Conservation (phyloP, 192 early-diverging fungal genomes). For the Helicostylum pulchrum region DNA sequence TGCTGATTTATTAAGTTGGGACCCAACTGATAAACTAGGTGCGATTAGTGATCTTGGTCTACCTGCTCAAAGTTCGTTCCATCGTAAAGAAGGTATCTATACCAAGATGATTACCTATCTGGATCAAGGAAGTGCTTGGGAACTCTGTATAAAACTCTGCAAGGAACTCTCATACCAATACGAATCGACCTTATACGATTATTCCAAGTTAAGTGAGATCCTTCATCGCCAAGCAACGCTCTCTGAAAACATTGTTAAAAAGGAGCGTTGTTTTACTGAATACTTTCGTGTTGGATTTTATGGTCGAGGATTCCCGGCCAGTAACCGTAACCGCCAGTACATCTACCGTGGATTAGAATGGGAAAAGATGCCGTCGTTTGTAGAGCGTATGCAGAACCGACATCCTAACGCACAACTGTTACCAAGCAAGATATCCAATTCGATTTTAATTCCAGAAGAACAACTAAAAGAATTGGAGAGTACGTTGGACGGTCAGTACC, state of each 20-base stretch:
- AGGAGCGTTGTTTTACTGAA: constrained; percentile 50
- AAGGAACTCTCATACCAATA: constrained; percentile 60
- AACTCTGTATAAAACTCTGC: constrained; percentile 63
- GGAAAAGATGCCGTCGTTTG: constrained; percentile 72
- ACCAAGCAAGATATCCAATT: constrained; percentile 37
- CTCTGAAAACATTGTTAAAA: constrained; percentile 46
- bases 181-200: constrained; percentile 53
- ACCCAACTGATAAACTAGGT: constrained; percentile 40
- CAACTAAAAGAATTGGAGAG: constrained; percentile 40
- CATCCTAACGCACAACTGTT: constrained; percentile 58
- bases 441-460: constrained; percentile 34
- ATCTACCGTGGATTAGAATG: constrained; percentile 69
- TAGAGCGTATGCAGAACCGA: constrained; percentile 64
- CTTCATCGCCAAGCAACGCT: constrained; percentile 54
- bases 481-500: constrained; percentile 45
- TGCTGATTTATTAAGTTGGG: constrained; percentile 65
- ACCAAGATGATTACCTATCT: constrained; percentile 57
- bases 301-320: constrained; percentile 53
- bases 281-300: constrained; percentile 79
- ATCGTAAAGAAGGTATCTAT: constrained; percentile 64
- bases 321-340: constrained; percentile 61
- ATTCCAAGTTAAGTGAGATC: constrained; percentile 49
- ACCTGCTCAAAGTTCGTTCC: constrained; percentile 46
- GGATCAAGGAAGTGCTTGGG: constrained; percentile 66
- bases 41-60: constrained; percentile 56